A percentile compares a stretch with the other conserved stretches of the same genome.
Evolutionary conservation across 164 flowering plant genomes (phyloP).

Genomic region (Tetracentron sinense): DNA sequence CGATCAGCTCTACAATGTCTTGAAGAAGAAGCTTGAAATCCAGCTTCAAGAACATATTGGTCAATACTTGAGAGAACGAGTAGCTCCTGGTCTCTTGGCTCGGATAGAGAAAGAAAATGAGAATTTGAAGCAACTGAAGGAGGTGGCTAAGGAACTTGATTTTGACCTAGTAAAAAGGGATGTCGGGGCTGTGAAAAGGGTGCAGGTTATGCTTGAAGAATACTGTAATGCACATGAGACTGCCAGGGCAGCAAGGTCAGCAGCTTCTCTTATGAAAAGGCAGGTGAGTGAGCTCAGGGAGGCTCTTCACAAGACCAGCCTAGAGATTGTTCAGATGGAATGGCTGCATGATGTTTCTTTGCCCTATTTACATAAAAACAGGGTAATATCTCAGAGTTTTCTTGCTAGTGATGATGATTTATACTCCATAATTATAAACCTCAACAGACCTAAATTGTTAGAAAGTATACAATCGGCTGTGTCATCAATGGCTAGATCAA

Average conservation of each 20-base stretch:
- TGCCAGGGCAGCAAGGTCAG: conserved; percentile 81
- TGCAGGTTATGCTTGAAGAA: conserved; percentile 81
- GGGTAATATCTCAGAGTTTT: conserved; percentile 44
- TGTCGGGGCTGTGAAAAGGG: conserved; percentile 46
- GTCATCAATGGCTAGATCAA: conserved; percentile 55
- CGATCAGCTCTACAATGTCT: conserved; percentile 63
- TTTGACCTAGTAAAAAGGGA: conserved; percentile 47
- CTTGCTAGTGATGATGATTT: conserved; percentile 46
- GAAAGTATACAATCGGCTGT: conserved; percentile 60
- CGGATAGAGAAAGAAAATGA: conserved; percentile 66
- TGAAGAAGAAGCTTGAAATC: conserved; percentile 59
- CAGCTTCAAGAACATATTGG: conserved; percentile 66
- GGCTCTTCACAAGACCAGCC: conserved; percentile 54
- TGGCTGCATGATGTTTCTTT: conserved; percentile 65
- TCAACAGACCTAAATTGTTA: conserved; percentile 63
- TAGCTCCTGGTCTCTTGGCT: conserved; percentile 55
- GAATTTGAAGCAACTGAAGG: conserved; percentile 39
- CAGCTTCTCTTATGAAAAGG: conserved; percentile 64
- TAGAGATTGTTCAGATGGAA: conserved; percentile 84
- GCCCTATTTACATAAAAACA: conserved; percentile 39
- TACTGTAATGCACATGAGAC: conserved; percentile 91
- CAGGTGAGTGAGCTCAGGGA: conserved; percentile 71
- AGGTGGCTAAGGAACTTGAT: conserved; percentile 34
- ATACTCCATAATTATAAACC: conserved; percentile 45
- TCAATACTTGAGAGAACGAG: conserved; percentile 60